phyloP scores from a whole-genome alignment of 1,284 basidiomycete genomes.

The Malassezia caprae region DNA sequence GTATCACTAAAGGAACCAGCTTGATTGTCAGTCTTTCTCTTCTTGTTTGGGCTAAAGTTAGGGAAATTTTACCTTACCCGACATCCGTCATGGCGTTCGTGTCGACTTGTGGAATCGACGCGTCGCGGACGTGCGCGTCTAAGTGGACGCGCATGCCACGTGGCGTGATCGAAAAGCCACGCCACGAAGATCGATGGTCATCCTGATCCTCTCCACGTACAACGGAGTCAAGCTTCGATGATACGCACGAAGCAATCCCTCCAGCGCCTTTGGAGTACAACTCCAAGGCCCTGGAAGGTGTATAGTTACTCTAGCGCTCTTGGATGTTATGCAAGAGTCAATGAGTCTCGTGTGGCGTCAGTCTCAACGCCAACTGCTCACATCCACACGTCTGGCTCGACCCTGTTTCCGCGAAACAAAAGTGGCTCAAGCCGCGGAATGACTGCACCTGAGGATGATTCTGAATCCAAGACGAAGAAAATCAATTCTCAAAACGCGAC shows the following conservation, averaged over 20 bases:
- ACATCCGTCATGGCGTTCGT: neutral
- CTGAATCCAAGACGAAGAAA: neutral
- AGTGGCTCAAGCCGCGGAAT: slow-evolving; percentile 11
- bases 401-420: slow-evolving; percentile 23
- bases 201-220: neutral
- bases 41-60: slow-evolving; percentile 10
- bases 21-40: slow-evolving; percentile 25
- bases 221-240: neutral
- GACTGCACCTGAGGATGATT: slow-evolving; percentile 2
- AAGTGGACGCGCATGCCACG: slow-evolving; percentile 7
- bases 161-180: slow-evolving; percentile 12
- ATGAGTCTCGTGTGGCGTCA: neutral
- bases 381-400: slow-evolving; percentile 19
- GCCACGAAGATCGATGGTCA: neutral
- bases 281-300: neutral
- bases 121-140: slow-evolving; percentile 10
- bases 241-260: slow-evolving; percentile 4
- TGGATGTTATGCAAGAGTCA: neutral
- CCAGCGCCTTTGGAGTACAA: slow-evolving; percentile 1
- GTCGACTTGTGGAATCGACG: neutral
- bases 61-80: neutral
- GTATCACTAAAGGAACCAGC: slow-evolving; percentile 35
- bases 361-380: slow-evolving; percentile 10
- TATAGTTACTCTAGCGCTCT: neutral
- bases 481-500: neutral